Conservation (phyloP, 2,329 filamentous ascomycete species). For the Aspergillus caelatus region DNA sequence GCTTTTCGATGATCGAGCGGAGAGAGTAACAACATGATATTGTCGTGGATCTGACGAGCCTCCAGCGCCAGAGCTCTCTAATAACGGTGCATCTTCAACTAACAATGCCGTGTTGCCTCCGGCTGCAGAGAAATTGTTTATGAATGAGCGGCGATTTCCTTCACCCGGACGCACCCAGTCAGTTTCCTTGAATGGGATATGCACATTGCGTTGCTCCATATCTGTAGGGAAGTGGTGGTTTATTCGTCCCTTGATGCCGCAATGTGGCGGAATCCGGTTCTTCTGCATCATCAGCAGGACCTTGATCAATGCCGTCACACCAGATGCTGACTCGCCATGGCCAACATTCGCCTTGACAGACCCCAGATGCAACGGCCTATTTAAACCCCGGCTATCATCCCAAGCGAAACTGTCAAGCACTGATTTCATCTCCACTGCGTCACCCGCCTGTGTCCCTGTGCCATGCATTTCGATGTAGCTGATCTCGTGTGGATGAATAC, state of each 20-base stretch:
- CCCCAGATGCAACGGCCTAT: conserved; percentile 55
- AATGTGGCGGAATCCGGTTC: conserved; percentile 35
- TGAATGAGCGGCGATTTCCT: conserved; percentile 34
- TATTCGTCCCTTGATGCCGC: conserved; percentile 23
- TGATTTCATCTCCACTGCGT: conserved; percentile 78
- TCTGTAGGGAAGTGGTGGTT: background rate
- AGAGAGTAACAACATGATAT: conserved; percentile 61
- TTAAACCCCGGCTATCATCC: conserved; percentile 39
- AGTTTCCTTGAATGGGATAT: background rate
- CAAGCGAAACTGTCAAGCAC: conserved; percentile 67
- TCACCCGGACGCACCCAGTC: conserved; percentile 15
- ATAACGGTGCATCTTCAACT: conserved; percentile 62
- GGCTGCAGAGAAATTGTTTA: conserved; percentile 73
- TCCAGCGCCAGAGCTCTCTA: conserved; percentile 23
- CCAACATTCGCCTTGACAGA: conserved; percentile 67
- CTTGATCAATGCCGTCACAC: conserved; percentile 45
- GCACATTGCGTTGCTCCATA: background rate
- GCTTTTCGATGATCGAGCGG: conserved; percentile 48
- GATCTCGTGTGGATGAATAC: conserved; percentile 74
- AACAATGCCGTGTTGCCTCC: conserved; percentile 72
- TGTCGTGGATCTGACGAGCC: conserved; percentile 53
- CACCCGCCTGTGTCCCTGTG: conserved; percentile 80
- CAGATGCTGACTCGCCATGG: conserved; percentile 65
- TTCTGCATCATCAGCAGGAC: conserved; percentile 43
- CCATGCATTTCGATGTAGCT: conserved; percentile 89